Evolutionary conservation across 176 grass and related monocot genomes (phyloP), one percentile per base, ranked within the genome.

Genomic region (Triticum aestivum): DNA sequence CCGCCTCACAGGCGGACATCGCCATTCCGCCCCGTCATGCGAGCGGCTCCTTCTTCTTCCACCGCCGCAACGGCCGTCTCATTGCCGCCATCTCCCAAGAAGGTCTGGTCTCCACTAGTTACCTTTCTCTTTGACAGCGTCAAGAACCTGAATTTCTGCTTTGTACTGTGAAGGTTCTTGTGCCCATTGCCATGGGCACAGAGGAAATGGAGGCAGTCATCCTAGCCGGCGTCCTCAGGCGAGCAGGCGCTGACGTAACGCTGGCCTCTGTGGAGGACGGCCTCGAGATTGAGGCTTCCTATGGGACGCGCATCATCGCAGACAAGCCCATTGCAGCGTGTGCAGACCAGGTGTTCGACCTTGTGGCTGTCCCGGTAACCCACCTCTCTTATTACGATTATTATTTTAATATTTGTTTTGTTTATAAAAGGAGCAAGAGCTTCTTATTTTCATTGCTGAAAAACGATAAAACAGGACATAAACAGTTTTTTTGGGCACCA

Each of bases 121-220:
- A 17, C 73, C 18, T 67, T 38, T 20, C 14, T 61, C 14, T 42
- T 61, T 21, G 8, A 52, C 54, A 29, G 12, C 24, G 34, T 52
- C 68, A 23, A 15, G 9, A 78, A 2, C 17, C 35, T 79, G 75
- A 79, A 47, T 15, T 47, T 74, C 29, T 44, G 61, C 21, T 62
- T 61, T 68, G 34, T 72, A 11, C 33, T 6, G 23, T 39, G 65
- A 92, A 97, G 92, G 90, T 97, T 71, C 87, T 98, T 51, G 91
- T 98, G 84, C 95, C 95, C 38, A 77, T 98, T 26, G 93, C 93
- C 77, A 93, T 93, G 91, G 95, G 93, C 14, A 98, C 95, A 33
- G 95, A 95, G 81, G 93, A 98, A 89, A 98, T 98, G 87, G 95
- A 98, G 85, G 95, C 89, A 1, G 85, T 95, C 81, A 84, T 95